A percentile compares a stretch with the other conserved stretches of the same genome.
phyloP scores from a whole-genome alignment of 495 filamentous ascomycete species.

The Ramalina peruviana region DNA sequence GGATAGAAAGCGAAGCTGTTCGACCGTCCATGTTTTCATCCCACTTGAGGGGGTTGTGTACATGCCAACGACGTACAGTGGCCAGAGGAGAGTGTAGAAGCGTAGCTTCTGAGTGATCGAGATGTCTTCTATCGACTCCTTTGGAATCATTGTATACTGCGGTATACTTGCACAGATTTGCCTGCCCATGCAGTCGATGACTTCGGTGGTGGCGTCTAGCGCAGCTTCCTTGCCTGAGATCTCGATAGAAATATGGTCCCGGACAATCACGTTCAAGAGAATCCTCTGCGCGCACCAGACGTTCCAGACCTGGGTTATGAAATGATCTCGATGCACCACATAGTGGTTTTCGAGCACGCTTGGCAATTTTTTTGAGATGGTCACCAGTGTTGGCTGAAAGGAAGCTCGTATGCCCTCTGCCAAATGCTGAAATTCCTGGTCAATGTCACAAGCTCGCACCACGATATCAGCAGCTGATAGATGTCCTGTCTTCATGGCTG shows the following conservation, averaged over 20 bases:
- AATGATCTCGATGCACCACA: constrained; percentile 17
- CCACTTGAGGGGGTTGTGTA: not conserved
- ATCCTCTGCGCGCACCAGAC: constrained; percentile 18
- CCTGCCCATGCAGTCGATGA: constrained; percentile 13
- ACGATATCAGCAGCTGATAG: not conserved
- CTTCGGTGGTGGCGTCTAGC: not conserved
- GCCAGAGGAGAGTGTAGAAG: constrained; percentile 19
- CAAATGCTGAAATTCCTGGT: not conserved
- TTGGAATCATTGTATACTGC: constrained; percentile 15
- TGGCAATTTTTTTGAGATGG: constrained; percentile 1
- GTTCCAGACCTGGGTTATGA: constrained; percentile 18
- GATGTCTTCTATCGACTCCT: not conserved
- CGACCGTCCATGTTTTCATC: constrained; percentile 18
- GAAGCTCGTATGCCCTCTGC: not conserved
- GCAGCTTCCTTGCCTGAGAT: not conserved
- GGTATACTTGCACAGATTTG: constrained; percentile 21
- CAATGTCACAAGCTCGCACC: not conserved
- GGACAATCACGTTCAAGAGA: constrained; percentile 18
- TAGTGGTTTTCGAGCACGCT: constrained; percentile 10
- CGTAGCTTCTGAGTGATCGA: constrained; percentile 11
- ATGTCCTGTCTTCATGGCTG: constrained; percentile 5
- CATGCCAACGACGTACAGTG: constrained; percentile 18
- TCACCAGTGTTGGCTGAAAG: not conserved
- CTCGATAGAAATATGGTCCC: not conserved
- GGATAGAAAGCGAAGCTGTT: constrained; percentile 16